Base-by-base conservation (phyloP, 306 rosid genomes). In the Cucurbita pepo region DNA sequence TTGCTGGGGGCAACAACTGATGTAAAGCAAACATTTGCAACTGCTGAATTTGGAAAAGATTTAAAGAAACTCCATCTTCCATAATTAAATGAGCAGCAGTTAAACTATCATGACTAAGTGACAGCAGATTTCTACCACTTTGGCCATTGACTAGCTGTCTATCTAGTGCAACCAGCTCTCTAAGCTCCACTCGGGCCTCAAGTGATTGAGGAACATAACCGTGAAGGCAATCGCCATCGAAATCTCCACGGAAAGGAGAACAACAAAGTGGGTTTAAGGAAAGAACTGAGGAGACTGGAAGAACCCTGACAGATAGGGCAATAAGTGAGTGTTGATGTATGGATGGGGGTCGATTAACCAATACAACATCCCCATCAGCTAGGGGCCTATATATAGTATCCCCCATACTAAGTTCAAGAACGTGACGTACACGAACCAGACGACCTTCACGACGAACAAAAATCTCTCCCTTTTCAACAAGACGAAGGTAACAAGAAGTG, bases 211-310 rank as follows among this genome's bases (percentile, higher is more conserved):
- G 91, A 86, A 95, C 78, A 78, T 89, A 91, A 7, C 99, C 99
- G 57, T 89, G 99, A 75, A 95, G 91, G 76, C 97, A 95, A 84
- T 91, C 99, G 11, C 99, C 99, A 79, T 91, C 99, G 85, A 95
- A 95, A 82, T 95, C 99, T 30, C 96, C 99, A 64, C 95, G 90
- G 57, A 95, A 76, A 52, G 99, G 99, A 30, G 97, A 91, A 81
- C 97, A 95, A 47, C 97, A 95, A 10, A 89, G 79, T 63, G 99
- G 99, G 72, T 95, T 95, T 53, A 95, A 79, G 3, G 96, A 84
- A 47, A 89, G 85, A 14, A 83, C 97, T 47, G 92, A 77, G 4
- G 73, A 69, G 50, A 85, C 81, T 1, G 92, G 99, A 78, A 95
- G 96, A 75, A 95, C 82, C 85, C 76, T 91, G n/a, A 76, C 88